Percentiles rank a stretch among this genome's conserved stretches.
These are phyloP conservation scores for Sugiyamaella mastotermitis DNA, from an alignment of 805 yeast species.

Conservation along the genomic window DNA sequence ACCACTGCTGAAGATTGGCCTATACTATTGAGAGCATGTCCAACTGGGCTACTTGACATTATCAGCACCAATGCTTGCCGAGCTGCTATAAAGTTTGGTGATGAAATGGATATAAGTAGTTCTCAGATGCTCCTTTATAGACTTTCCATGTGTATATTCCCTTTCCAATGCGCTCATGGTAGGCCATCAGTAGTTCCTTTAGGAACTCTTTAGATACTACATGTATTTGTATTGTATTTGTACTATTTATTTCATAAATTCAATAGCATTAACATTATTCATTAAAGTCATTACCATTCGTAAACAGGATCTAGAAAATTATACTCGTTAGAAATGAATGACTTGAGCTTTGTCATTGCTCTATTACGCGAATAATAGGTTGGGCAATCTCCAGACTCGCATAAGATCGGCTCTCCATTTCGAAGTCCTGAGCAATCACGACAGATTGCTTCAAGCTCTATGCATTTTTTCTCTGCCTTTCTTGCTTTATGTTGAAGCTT, in stretches of 20 bases:
- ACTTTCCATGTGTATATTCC: conserved; percentile 46
- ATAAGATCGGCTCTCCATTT: conserved; percentile 33
- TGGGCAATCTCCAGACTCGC: conserved; percentile 62
- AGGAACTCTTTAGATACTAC: conserved; percentile 1
- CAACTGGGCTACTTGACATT: conserved; percentile 43
- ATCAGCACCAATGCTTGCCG: conserved; percentile 61
- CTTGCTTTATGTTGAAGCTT: conserved; percentile 14
- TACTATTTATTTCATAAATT: conserved; percentile 1
- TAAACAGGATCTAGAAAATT: conserved; percentile 1
- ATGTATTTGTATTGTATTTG: background rate
- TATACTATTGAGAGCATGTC: conserved; percentile 38
- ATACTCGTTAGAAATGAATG: background rate
- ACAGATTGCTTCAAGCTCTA: conserved; percentile 24
- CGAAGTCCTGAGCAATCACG: conserved; percentile 27
- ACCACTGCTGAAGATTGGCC: conserved; percentile 31
- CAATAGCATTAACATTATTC: conserved; percentile 1
- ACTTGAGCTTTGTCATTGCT: conserved; percentile 19
- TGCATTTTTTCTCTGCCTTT: conserved; percentile 13
- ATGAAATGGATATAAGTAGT: conserved; percentile 36
- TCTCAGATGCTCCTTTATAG: conserved; percentile 40
- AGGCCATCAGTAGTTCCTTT: conserved; percentile 63
- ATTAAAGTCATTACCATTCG: conserved; percentile 1
- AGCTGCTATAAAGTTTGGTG: conserved; percentile 69
- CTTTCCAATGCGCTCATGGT: conserved; percentile 85
- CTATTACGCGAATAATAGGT: conserved; percentile 51